Conservation (phyloP, 2,329 filamentous ascomycete species). For the Hypoxylon sp. region DNA sequence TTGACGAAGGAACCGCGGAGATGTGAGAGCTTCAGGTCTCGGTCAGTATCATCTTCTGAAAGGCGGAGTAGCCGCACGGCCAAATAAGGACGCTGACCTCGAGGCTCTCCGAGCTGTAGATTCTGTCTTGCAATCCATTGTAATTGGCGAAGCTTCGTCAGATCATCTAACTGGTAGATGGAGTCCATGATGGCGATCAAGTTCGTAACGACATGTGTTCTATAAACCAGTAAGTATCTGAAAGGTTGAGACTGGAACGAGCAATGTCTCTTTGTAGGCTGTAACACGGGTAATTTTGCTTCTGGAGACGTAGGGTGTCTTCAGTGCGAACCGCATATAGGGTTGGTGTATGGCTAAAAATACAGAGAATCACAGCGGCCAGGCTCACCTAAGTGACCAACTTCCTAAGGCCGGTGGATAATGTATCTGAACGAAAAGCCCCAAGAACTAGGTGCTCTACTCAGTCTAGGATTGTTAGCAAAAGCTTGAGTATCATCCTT, state of each 20-base stretch:
- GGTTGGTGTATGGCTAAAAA: background rate
- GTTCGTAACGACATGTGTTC: background rate
- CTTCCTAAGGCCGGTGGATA: background rate
- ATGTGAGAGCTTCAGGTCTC: conserved; percentile 45
- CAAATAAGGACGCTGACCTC: conserved; percentile 23
- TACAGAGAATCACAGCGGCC: background rate
- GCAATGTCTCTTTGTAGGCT: background rate
- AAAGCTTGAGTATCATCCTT: background rate
- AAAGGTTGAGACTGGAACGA: background rate
- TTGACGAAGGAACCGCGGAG: conserved; percentile 47
- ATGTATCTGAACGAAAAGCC: background rate
- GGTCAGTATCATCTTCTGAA: conserved; percentile 1
- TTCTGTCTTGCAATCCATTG: conserved; percentile 15
- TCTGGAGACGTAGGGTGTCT: too few species aligned
- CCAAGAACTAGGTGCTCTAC: conserved; percentile 1
- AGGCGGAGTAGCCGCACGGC: background rate
- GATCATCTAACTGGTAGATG: conserved; percentile 5
- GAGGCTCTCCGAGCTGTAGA: conserved; percentile 7
- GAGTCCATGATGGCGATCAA: conserved; percentile 15
- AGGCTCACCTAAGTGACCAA: background rate
- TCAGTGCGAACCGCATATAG: background rate
- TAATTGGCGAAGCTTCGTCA: conserved; percentile 22
- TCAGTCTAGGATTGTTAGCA: conserved; percentile 7
- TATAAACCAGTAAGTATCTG: background rate
- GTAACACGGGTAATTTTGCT: background rate